phyloP scores from a whole-genome alignment of 1,284 basidiomycete genomes.

The Veloboletus limbatus region DNA sequence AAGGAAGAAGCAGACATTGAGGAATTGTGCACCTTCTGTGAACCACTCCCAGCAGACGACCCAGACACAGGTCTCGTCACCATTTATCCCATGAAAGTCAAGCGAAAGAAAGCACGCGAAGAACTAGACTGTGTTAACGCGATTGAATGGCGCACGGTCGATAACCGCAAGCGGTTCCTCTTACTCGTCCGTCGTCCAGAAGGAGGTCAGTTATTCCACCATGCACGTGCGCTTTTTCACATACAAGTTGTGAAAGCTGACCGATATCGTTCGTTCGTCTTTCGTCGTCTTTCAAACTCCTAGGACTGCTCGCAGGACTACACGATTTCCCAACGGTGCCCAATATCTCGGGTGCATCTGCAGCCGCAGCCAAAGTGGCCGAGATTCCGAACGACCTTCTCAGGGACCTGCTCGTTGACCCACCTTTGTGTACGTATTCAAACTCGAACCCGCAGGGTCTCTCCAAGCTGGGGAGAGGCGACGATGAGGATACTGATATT shows the following conservation, averaged over 20 bases:
- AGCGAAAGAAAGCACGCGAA: constrained; percentile 80
- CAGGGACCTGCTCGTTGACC: constrained; percentile 39
- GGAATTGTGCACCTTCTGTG: constrained; percentile 72
- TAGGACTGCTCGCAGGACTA: constrained; percentile 86
- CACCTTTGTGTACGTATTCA: constrained; percentile 13
- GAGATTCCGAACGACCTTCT: constrained; percentile 44
- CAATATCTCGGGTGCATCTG: constrained; percentile 42
- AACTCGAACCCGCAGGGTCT: constrained; percentile 7
- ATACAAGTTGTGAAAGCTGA: constrained; percentile 5
- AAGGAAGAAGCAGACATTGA: constrained; percentile 57
- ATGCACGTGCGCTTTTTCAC: no score
- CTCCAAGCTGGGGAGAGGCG: not conserved
- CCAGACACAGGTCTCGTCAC: constrained; percentile 45
- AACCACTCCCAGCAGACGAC: constrained; percentile 48
- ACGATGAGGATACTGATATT: not conserved
- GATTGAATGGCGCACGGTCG: constrained; percentile 65
- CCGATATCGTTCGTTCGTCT: not conserved
- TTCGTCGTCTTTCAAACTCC: constrained; percentile 3
- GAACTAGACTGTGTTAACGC: constrained; percentile 87
- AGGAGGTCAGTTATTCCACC: constrained; percentile 56
- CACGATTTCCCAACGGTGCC: constrained; percentile 75
- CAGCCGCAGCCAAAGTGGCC: constrained; percentile 34
- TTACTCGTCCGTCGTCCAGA: constrained; percentile 80
- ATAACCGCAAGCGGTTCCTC: constrained; percentile 52
- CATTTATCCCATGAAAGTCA: constrained; percentile 84